A percentile compares a stretch with the other conserved stretches of the same genome.
Evolutionary conservation across 345 rosid species (phyloP).

Genomic region (Pistacia vera): DNA sequence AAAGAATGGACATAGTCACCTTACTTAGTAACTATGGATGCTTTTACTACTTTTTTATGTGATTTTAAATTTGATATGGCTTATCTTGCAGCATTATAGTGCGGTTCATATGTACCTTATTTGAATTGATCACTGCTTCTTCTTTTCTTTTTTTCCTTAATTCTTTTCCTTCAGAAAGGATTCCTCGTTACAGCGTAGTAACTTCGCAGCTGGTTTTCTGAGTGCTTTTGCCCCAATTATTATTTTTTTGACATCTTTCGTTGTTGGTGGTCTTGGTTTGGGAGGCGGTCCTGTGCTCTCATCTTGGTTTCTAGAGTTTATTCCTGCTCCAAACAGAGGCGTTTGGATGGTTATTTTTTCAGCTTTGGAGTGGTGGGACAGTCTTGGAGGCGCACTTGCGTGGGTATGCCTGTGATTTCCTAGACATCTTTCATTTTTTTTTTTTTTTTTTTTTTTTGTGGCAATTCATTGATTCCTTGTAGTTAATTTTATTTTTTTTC

Average conservation of each 20-base stretch:
- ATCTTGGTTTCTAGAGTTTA: conserved; percentile 91
- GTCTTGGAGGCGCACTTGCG: conserved; percentile 80
- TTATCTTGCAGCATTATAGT: neutral
- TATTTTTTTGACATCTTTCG: conserved; percentile 50
- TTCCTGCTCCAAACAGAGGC: conserved; percentile 90
- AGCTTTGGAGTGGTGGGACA: conserved; percentile 86
- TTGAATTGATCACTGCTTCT: neutral
- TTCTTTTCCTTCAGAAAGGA: conserved; percentile 60
- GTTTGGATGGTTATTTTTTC: conserved; percentile 92
- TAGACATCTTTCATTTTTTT: neutral
- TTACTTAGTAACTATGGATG: neutral
- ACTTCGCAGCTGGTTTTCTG: conserved; percentile 80
- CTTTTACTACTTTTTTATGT: neutral
- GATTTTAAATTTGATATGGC: neutral
- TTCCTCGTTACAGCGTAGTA: conserved; percentile 79
- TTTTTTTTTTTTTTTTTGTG: conserved; percentile 6
- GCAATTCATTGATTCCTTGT: neutral
- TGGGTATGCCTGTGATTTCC: conserved; percentile 56
- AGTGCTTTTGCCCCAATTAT: conserved; percentile 85
- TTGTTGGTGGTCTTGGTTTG: conserved; percentile 83
- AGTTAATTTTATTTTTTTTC: neutral
- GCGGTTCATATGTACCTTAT: neutral
- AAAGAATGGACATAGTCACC: neutral
- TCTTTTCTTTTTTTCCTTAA: neutral
- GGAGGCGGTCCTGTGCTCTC: conserved; percentile 95